These are phyloP conservation scores for Casaregolazyma suthepensis DNA, from an alignment of 1,139 yeast genomes.

Conservation along the genomic window DNA sequence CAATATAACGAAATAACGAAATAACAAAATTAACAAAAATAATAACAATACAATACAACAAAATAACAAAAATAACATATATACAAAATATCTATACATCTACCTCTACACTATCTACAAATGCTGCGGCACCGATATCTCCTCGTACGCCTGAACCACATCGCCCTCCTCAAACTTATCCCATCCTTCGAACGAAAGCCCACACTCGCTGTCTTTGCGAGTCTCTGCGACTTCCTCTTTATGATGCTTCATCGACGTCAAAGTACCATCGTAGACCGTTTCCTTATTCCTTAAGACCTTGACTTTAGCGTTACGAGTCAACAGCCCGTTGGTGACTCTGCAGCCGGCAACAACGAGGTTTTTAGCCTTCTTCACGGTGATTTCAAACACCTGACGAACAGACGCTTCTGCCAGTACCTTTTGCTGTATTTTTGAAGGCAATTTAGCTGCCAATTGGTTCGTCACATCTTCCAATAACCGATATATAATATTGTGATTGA, in stretches of 20 bases:
- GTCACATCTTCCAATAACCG: slow-evolving; percentile 83
- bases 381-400: slow-evolving; percentile 65
- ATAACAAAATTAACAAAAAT: no score
- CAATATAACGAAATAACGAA: no score
- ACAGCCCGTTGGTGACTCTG: slow-evolving; percentile 64
- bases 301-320: slow-evolving; percentile 55
- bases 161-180: slow-evolving; percentile 73
- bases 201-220: slow-evolving; percentile 86
- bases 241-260: slow-evolving; percentile 72
- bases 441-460: slow-evolving; percentile 49
- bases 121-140: slow-evolving; percentile 59
- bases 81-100: neutral
- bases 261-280: slow-evolving; percentile 57
- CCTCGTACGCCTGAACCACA: slow-evolving; percentile 66
- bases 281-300: slow-evolving; percentile 54
- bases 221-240: slow-evolving; percentile 77
- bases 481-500: slow-evolving; percentile 74
- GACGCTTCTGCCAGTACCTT: slow-evolving; percentile 65
- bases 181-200: slow-evolving; percentile 68
- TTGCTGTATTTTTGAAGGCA: slow-evolving; percentile 64
- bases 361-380: slow-evolving; percentile 45
- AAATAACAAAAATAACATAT: neutral
- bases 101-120: no score
- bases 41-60: neutral
- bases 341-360: slow-evolving; percentile 77